These are phyloP conservation scores for Agastache rugosa DNA, from an alignment of 257 asterid species.

Conservation along the genomic window DNA sequence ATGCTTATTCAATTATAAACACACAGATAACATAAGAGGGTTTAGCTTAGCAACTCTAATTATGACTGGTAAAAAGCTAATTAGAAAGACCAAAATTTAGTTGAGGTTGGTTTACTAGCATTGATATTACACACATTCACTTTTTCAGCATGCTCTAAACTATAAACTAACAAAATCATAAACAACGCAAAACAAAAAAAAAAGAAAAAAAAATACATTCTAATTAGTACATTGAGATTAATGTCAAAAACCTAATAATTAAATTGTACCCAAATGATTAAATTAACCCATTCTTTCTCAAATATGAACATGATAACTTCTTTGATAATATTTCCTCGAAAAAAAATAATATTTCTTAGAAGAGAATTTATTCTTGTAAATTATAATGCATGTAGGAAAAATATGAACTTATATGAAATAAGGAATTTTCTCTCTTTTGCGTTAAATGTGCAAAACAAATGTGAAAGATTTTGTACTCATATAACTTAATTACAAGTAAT, in stretches of 20 bases:
- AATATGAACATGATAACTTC: background rate
- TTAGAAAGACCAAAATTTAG: constrained; percentile 16
- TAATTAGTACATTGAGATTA: background rate
- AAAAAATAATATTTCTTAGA: too few species aligned
- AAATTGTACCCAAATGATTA: background rate
- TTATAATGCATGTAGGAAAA: too few species aligned
- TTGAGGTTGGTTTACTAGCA: constrained; percentile 38
- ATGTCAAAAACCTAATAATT: background rate
- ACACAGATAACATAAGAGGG: constrained; percentile 25
- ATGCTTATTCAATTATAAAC: constrained; percentile 24
- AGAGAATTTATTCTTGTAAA: too few species aligned
- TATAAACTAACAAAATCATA: constrained; percentile 11
- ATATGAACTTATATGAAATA: background rate
- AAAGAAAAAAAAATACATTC: background rate
- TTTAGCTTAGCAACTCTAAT: constrained; percentile 40
- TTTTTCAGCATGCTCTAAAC: constrained; percentile 23
- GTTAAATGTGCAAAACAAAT: background rate
- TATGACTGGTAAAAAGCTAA: constrained; percentile 9
- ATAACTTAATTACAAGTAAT: background rate
- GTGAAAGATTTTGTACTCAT: background rate
- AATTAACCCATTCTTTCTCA: background rate
- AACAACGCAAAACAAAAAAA: background rate
- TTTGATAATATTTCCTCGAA: too few species aligned
- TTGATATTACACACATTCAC: constrained; percentile 1
- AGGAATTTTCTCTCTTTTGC: background rate